Evolutionary conservation across 2,329 filamentous ascomycete species (phyloP), one percentile per base, ranked within the genome.

Genomic region (Nigrograna mackinnonii): DNA sequence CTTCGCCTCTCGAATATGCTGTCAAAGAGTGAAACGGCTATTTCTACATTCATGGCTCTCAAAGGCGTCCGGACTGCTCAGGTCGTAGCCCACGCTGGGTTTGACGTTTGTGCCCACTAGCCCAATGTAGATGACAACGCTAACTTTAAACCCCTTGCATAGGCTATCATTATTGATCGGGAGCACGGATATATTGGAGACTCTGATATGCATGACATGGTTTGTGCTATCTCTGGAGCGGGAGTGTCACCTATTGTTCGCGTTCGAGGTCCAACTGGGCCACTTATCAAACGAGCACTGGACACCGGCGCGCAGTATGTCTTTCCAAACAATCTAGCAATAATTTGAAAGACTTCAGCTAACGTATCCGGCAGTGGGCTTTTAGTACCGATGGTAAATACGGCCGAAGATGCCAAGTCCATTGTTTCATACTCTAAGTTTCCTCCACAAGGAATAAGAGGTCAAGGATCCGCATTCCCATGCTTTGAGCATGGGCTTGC

Each of bases 91-190:
- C 72, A 81, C 41, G 77, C 77, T 3, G 84, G 83, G 1, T 75
- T 84, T 2, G 84, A 87, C 58, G 87, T 84, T n/a, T n/a, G n/a
- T n/a, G n/a, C n/a, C n/a, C n/a, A n/a, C n/a, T n/a, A n/a, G n/a
- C n/a, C n/a, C n/a, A n/a, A n/a, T n/a, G n/a, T n/a, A n/a, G n/a
- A n/a, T n/a, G n/a, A n/a, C n/a, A n/a, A n/a, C n/a, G n/a, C n/a
- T n/a, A n/a, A n/a, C n/a, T n/a, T n/a, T n/a, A n/a, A n/a, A n/a
- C n/a, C n/a, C n/a, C n/a, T n/a, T n/a, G n/a, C n/a, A n/a, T n/a
- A n/a, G n/a, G n/a, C n/a, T 76, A 79, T 89, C 7, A 72, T 86
- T 62, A 79, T 81, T 20, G 79, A 81, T 57, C 79, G 78, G 54
- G 78, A 79, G 46, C 79, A 82, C 57, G 79, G 79, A 5, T 79